Evolutionary conservation across 805 yeast species (phyloP), one percentile per base, ranked within the genome.

Genomic region (Candida pini): DNA sequence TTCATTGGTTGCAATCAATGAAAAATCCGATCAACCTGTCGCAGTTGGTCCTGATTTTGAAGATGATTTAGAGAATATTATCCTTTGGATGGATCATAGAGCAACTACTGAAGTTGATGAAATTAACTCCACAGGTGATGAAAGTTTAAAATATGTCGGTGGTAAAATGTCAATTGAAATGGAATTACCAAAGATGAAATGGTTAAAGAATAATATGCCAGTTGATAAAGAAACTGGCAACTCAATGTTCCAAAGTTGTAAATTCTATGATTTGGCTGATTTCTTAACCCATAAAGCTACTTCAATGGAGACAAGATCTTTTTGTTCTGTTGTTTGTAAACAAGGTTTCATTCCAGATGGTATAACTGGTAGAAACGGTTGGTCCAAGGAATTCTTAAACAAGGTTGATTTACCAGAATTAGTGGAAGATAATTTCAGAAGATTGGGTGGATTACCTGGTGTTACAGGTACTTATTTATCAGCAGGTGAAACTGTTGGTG

Each of bases 11-110:
- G 96, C 78, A 1, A 66, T 89, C 24, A 70, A 78, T 41, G 83
- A 81, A 44, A 54, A 64, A 5, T 66, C 71, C 30, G 84, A 82
- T 47, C 56, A 66, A 31, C 95, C 96, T 4, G 70, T 86, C 28
- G 86, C 82, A 2, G 97, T 88, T 12, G 98, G 98, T 8, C 97
- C 98, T 2, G 85, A 89, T 54, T 90, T 86, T 56, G 44, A 61
- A 22, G 78, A 86, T 49, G 47, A 65, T 30, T 72, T 71, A 41
- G 95, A 89, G 54, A 88, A 92, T 60, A 81, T 92, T 50, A 78
- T 92, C 34, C 63, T 92, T 43, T 92, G 98, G 98, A 90, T 92
- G 97, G 98, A 92, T 64, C 98, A 92, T 60, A 74, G 98, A 44
- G 97, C 97, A 0, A 79, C 71, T 12, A 65, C 68, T 6, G 96